Evolutionary conservation across 805 yeast species (phyloP).

Genomic region (Teunomyces lycoperdinae): DNA sequence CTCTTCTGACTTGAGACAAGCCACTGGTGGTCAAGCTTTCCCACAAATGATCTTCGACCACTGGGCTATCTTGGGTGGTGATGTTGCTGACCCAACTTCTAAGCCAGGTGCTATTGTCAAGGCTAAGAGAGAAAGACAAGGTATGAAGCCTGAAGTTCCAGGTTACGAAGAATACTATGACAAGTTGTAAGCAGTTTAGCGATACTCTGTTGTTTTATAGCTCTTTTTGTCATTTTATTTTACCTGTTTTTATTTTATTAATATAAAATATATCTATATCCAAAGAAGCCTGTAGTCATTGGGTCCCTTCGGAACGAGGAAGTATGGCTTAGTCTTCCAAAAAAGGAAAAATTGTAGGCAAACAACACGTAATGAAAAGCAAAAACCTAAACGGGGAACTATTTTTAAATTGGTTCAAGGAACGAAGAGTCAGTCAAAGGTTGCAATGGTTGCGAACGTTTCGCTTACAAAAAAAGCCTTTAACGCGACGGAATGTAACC

Average conservation of each 20-base stretch:
- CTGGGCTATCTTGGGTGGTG: constrained; percentile 90
- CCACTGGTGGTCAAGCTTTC: constrained; percentile 99
- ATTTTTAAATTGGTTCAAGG: not conserved
- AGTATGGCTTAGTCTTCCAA: not conserved
- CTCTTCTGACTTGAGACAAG: constrained; percentile 99
- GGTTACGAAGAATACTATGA: constrained; percentile 99
- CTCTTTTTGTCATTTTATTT: constrained; percentile 9
- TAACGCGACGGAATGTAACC: not conserved
- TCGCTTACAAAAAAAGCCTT: not conserved
- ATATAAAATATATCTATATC: constrained; percentile 3
- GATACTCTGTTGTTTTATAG: constrained; percentile 12
- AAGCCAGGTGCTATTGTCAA: constrained; percentile 61
- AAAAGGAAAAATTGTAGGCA: not conserved
- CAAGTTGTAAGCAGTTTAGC: constrained; percentile 56
- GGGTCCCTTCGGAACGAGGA: too few species aligned
- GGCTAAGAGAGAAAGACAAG: constrained; percentile 86
- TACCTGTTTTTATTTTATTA: constrained; percentile 6
- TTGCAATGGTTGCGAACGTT: constrained; percentile 2
- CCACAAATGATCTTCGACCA: constrained; percentile 99
- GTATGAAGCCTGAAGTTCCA: constrained; percentile 96
- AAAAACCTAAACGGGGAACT: not conserved
- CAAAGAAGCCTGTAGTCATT: too few species aligned
- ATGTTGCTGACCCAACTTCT: constrained; percentile 82
- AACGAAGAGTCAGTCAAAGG: not conserved
- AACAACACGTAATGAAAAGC: not conserved